phyloP scores from a whole-genome alignment of 371 early-diverging fungal genomes.

The Dichotomocladium elegans region DNA sequence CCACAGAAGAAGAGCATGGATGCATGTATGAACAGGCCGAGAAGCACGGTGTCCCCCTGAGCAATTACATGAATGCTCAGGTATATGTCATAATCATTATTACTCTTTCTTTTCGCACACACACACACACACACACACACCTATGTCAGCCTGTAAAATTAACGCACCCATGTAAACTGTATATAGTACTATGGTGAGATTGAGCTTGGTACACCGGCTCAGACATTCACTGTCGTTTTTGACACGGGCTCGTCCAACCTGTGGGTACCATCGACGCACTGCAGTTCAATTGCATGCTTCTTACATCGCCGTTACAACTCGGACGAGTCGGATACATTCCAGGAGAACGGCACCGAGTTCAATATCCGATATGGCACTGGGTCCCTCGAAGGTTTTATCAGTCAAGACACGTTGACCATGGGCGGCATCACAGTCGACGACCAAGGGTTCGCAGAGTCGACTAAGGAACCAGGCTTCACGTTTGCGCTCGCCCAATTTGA shows the following conservation, averaged over 20 bases:
- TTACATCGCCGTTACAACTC: slow-evolving; percentile 85
- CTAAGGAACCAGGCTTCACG: slow-evolving; percentile 86
- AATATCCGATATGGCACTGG: slow-evolving; percentile 91
- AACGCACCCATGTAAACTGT: neutral
- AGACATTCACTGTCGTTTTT: slow-evolving; percentile 91
- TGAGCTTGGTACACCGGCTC: slow-evolving; percentile 81
- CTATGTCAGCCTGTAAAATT: too few relatives aligned
- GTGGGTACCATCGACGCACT: slow-evolving; percentile 96
- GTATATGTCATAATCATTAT: too few relatives aligned
- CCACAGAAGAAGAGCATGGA: slow-evolving; percentile 47
- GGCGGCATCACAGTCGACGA: slow-evolving; percentile 61
- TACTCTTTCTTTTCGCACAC: too few relatives aligned
- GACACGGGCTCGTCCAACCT: slow-evolving; percentile 95
- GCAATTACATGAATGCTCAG: slow-evolving; percentile 96
- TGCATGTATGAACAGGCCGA: slow-evolving; percentile 27
- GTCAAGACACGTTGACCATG: slow-evolving; percentile 70
- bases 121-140: too few relatives aligned
- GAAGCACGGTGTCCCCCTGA: slow-evolving; percentile 83
- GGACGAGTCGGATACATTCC: slow-evolving; percentile 61
- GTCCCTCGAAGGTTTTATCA: slow-evolving; percentile 87
- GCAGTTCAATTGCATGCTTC: slow-evolving; percentile 90
- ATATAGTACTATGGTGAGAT: slow-evolving; percentile 82
- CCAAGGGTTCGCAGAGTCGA: slow-evolving; percentile 88
- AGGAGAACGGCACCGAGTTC: slow-evolving; percentile 87
- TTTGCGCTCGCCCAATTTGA: slow-evolving; percentile 89